These are phyloP conservation scores for Heracleum sosnowskyi DNA, from an alignment of 129 eudicot species.

Conservation along the genomic window DNA sequence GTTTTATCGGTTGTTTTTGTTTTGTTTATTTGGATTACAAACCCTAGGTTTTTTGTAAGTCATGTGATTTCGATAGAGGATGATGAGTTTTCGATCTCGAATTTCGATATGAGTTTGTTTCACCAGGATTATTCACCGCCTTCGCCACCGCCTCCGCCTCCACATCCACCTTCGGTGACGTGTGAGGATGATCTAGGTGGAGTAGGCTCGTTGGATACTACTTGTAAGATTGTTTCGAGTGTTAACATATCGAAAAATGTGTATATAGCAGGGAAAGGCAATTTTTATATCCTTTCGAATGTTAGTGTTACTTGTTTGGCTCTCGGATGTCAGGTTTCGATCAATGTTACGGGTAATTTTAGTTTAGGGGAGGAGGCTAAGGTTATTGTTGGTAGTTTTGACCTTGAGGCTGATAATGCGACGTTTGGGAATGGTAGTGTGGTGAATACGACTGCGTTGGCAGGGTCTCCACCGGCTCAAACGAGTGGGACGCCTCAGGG, in stretches of 20 bases:
- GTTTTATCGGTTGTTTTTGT: conserved; percentile 7
- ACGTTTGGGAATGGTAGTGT: conserved; percentile 44
- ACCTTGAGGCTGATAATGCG: conserved; percentile 49
- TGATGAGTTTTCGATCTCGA: conserved; percentile 1
- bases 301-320: conserved; percentile 51
- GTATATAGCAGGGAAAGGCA: conserved; percentile 87
- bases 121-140: conserved; percentile 96
- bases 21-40: conserved; percentile 10
- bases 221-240: conserved; percentile 70
- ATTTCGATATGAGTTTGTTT: conserved; percentile 23
- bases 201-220: conserved; percentile 77
- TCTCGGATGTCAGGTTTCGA: conserved; percentile 62
- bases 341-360: conserved; percentile 69
- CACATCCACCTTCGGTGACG: conserved; percentile 74
- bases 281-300: conserved; percentile 64
- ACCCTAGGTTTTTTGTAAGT: neutral
- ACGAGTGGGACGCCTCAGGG: conserved; percentile 93
- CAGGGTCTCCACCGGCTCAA: conserved; percentile 76
- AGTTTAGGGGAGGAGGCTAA: conserved; percentile 59
- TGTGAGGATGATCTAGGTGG: conserved; percentile 86
- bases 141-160: conserved; percentile 98
- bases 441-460: conserved; percentile 79
- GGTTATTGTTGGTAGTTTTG: conserved; percentile 46
- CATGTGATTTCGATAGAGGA: neutral
- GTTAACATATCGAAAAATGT: conserved; percentile 59